These are phyloP conservation scores for Cercis canadensis DNA, from an alignment of 306 rosid species.

Conservation along the genomic window DNA sequence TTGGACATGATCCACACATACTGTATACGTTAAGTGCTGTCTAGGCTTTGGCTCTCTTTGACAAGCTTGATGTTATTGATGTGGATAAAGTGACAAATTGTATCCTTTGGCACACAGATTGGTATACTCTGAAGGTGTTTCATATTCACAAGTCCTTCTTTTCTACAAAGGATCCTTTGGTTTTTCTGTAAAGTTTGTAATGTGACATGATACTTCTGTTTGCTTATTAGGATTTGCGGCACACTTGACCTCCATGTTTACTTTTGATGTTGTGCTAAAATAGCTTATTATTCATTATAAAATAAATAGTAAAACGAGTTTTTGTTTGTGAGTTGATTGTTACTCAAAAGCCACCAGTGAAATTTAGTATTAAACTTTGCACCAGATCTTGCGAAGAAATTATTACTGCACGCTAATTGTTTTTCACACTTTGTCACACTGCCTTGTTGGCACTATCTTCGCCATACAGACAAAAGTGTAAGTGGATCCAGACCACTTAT, in stretches of 20 bases:
- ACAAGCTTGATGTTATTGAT: constrained; percentile 67
- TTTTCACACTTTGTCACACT: too few relatives aligned
- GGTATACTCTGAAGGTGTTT: constrained; percentile 14
- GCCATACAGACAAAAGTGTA: too few relatives aligned
- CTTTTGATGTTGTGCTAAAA: too few relatives aligned
- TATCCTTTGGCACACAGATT: constrained; percentile 62
- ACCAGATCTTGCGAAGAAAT: too few relatives aligned
- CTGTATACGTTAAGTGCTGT: constrained; percentile 86
- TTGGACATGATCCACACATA: constrained; percentile 86
- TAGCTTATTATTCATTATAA: too few relatives aligned
- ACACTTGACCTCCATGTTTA: constrained; percentile 2
- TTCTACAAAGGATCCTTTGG: neutral
- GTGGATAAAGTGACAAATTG: constrained; percentile 75
- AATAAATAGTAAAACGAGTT: too few relatives aligned
- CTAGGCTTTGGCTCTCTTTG: constrained; percentile 80
- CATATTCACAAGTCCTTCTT: neutral
- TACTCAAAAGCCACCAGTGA: too few relatives aligned
- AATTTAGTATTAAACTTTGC: too few relatives aligned
- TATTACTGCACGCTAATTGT: too few relatives aligned
- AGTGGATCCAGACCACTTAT: neutral
- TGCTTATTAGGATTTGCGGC: constrained; percentile 22
- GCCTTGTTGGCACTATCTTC: too few relatives aligned
- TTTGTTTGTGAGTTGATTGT: too few relatives aligned
- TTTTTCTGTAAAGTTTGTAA: neutral
- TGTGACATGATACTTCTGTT: neutral